These are phyloP conservation scores for Paraconiothyrium sp. DNA, from an alignment of 2,329 filamentous ascomycete species.

Conservation along the genomic window DNA sequence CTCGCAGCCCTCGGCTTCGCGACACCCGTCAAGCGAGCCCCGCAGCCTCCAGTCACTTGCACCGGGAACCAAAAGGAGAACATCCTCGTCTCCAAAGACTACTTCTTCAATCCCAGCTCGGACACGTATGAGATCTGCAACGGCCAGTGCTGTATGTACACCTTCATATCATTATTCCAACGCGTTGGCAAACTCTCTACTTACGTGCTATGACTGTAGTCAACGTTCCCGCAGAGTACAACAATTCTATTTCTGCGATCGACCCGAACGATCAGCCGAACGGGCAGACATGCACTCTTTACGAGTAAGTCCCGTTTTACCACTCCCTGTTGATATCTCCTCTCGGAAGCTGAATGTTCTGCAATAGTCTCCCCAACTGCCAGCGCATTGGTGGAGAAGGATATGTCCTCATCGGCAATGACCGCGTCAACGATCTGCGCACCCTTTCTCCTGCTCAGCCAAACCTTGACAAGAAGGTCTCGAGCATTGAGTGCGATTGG, in stretches of 20 bases:
- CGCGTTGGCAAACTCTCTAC: not conserved
- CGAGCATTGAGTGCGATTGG: not conserved
- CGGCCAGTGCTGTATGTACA: not conserved
- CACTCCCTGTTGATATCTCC: not conserved
- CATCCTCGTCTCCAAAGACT: not conserved
- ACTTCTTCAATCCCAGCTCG: not conserved
- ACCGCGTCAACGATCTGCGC: not conserved
- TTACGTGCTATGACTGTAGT: not conserved
- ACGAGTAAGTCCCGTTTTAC: not conserved
- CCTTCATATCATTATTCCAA: not conserved
- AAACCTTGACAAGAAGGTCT: not conserved
- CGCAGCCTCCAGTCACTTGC: not conserved
- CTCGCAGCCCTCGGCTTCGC: not conserved
- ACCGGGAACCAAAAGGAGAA: not conserved
- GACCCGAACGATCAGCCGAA: not conserved
- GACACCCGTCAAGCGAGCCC: not conserved
- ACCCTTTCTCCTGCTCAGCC: not conserved
- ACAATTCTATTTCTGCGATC: not conserved
- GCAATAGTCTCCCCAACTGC: not conserved
- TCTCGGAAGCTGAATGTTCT: not conserved
- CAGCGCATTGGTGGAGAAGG: not conserved
- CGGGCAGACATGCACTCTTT: not conserved
- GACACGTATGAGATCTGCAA: not conserved
- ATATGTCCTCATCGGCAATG: not conserved
- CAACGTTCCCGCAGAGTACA: not conserved